Base-by-base conservation (phyloP, 1,139 yeast species). In the Hansenula anomala region DNA sequence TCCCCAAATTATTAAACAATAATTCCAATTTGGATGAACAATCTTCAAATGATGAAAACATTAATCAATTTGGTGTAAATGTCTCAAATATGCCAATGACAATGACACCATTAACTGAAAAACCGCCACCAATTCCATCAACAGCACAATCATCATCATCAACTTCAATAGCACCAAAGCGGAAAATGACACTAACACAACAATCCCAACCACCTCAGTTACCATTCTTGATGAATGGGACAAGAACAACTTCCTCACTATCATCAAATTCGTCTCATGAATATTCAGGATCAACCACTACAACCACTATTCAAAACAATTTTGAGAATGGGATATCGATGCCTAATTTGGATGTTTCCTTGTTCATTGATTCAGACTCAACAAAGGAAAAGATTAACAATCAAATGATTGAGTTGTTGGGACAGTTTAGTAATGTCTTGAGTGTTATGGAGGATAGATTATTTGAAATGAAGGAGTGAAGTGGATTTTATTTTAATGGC, bases 81-180 rank as follows among this genome's bases (percentile, higher is more conserved):
- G 67, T 76, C 3, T 65, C 71, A 6, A 65, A 66, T 35, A 55
- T 71, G 18, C 77, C 83, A 13, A 63, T 81, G 51, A 73, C 86
- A 0, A 83, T 83, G 94, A 83, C 94, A 0, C 94, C 92, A 1
- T 78, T 83, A 2, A 71, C 85, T 2, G 94, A 83, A 51, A 78
- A 71, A 49, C 75, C 61, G 15, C 39, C 38, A 23, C 32, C n/a
- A n/a, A n/a, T 34, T 10, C 33, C 36, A 28, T 19, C 29, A 15
- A 15, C 39, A 15, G 13, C 80, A 80, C 80, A 2, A 69, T 81
- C 3, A 86, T 48, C 75, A 23, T 30, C 32, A 12, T 17, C 40
- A 31, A 34, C 36, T 22, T 19, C 34, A 24, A 31, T 38, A 26
- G 12, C 40, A 28, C 28, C 44, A 19, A 37, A 47, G 30, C 38